Percentiles rank a stretch among this genome's conserved stretches.
Evolutionary conservation across 352 stramenopile species (phyloP).

Genomic region (Pythium periplocum): DNA sequence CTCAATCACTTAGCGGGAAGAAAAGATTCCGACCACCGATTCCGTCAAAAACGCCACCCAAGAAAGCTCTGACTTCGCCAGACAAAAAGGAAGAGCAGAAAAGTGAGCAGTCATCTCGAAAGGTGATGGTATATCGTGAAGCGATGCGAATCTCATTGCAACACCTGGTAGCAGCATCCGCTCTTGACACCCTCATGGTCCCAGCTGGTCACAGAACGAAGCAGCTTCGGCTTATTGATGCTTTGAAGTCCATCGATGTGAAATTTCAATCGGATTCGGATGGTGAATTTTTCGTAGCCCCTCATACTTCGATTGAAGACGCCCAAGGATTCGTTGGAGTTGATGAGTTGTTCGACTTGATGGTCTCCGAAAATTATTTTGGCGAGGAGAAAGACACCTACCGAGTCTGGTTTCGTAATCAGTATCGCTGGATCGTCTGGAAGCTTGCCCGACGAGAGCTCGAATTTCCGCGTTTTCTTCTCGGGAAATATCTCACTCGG

Average conservation of each 20-base stretch:
- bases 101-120: background rate
- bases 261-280: too few relatives aligned
- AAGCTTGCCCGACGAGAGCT: constrained; percentile 60
- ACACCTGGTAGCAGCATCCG: constrained; percentile 13
- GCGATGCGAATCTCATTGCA: constrained; percentile 44
- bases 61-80: constrained; percentile 5
- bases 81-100: constrained; percentile 19
- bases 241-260: too few relatives aligned
- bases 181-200: background rate
- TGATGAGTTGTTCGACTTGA: constrained; percentile 31
- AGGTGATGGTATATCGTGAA: constrained; percentile 23
- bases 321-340: background rate
- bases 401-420: constrained; percentile 58
- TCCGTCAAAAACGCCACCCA: constrained; percentile 24
- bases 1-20: constrained; percentile 14
- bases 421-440: constrained; percentile 73
- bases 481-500: constrained; percentile 52
- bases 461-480: constrained; percentile 37
- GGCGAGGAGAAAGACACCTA: constrained; percentile 27
- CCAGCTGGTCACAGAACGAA: background rate
- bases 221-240: constrained; percentile 1
- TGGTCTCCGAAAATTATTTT: constrained; percentile 25
- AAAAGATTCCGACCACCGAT: constrained; percentile 39
- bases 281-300: too few relatives aligned
- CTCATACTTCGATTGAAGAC: too few relatives aligned